Percentiles rank a stretch among this genome's conserved stretches.
Conservation (phyloP, 1,284 basidiomycete genomes). For the Taiwanofungus camphoratus region DNA sequence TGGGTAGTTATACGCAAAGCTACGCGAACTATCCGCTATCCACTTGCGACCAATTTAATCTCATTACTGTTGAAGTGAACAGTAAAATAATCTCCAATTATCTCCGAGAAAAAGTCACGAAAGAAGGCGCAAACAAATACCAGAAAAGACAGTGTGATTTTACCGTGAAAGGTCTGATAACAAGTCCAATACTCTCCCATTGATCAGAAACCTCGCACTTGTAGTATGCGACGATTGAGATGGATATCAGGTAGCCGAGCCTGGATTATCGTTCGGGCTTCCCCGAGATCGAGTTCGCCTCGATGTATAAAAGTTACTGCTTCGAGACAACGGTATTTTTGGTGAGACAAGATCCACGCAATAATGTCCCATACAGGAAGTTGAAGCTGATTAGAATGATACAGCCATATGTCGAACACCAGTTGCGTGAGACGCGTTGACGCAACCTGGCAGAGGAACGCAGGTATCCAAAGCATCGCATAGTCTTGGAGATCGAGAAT, state of each 20-base stretch:
- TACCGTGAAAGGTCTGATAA: no score
- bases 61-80: not conserved
- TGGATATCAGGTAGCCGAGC: slow-evolving; percentile 2
- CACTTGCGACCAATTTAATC: no score
- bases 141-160: no score
- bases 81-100: not conserved
- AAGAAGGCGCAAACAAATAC: no score
- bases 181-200: no score
- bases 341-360: not conserved
- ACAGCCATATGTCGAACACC: slow-evolving; percentile 4
- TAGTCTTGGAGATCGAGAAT: not conserved
- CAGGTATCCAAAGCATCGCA: slow-evolving; percentile 3
- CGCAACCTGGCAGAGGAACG: slow-evolving; percentile 3
- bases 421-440: not conserved
- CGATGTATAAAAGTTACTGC: slow-evolving; percentile 6
- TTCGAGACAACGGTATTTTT: not conserved
- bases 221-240: not conserved
- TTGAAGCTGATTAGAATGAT: not conserved
- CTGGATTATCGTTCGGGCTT: not conserved
- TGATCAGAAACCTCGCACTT: not conserved
- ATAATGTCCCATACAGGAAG: slow-evolving; percentile 2
- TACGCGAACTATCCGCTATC: no score
- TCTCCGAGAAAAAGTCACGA: not conserved
- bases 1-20: no score
- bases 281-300: not conserved